Base-by-base conservation (phyloP, 352 stramenopile species). In the Phytophthora brassicae region DNA sequence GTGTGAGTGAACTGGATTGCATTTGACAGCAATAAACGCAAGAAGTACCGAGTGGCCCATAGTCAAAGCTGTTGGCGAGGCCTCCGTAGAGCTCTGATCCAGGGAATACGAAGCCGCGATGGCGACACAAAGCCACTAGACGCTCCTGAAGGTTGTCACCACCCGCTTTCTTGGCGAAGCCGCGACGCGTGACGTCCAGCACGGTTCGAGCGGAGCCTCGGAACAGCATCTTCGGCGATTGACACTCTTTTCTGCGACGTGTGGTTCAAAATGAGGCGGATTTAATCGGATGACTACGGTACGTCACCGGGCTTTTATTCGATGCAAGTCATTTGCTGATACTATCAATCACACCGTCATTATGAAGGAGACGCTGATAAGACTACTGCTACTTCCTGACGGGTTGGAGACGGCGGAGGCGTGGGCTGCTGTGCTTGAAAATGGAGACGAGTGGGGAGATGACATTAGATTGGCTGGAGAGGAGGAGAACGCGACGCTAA, bases 31-130 rank as follows among this genome's bases (percentile, higher is more conserved):
- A 6, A 7, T 4, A 38, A 5, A 16, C 11, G 54, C 19, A n/a
- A 8, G 6, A 46, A 39, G 14, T 47, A 86, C 77, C 84, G 16
- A 91, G 80, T 8, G 96, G 97, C 22, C 97, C 97, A 66, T 98
- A 99, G 83, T 99, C 97, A 74, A 98, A 99, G 74, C 97, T 98
- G 68, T 97, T 98, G 55, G 91, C 91, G 55, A 98, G 94, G 3
- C 96, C 96, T 59, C 98, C 98, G 79, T 99, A 99, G 65, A 99
- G 97, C 69, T 99, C 92, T 13, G 86, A 97, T 13, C 90, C 95
- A 0, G 90, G 92, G 68, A 98, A 98, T 20, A 98, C 80, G 63
- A 99, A 98, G 39, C 95, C 95, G 19, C 93, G 87, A 48, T 94
- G 79, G 53, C 92, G 91, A 58, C 87, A 97, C 8, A 98, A 74